Percentiles rank a stretch among this genome's conserved stretches.
Evolutionary conservation across 768 basidiomycete species (phyloP).

Genomic region (Russula brevipes): DNA sequence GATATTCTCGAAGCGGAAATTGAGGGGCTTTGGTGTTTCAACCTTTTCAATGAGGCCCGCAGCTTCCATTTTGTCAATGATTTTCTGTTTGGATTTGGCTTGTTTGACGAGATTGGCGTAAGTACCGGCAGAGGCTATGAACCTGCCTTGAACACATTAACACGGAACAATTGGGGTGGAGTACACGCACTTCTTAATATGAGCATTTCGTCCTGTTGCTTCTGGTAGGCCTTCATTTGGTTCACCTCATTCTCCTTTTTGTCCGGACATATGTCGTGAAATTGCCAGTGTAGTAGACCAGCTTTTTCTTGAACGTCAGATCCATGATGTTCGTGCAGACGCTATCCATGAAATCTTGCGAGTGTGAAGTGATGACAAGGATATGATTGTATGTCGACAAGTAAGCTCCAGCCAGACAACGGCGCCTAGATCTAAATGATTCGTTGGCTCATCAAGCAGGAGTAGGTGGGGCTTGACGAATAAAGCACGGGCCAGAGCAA

Average conservation of each 20-base stretch:
- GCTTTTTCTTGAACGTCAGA: slow-evolving; percentile 84
- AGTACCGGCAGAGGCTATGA: slow-evolving; percentile 99
- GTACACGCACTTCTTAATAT: slow-evolving; percentile 85
- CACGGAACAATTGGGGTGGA: not conserved
- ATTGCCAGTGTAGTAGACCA: slow-evolving; percentile 93
- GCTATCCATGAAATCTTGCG: slow-evolving; percentile 98
- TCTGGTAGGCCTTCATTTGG: slow-evolving; percentile 98
- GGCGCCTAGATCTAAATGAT: slow-evolving; percentile 93
- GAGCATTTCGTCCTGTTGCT: slow-evolving; percentile 97
- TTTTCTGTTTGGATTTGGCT: slow-evolving; percentile 99
- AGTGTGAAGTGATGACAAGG: slow-evolving; percentile 94
- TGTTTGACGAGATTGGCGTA: slow-evolving; percentile 99
- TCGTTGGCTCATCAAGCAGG: slow-evolving; percentile 88
- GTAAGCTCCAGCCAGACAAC: slow-evolving; percentile 98
- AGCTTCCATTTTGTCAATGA: slow-evolving; percentile 99
- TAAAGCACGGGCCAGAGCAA: slow-evolving; percentile 90
- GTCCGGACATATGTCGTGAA: slow-evolving; percentile 97
- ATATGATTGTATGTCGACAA: slow-evolving; percentile 98
- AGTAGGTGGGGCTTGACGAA: slow-evolving; percentile 96
- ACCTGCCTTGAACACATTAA: slow-evolving; percentile 41
- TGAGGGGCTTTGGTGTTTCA: slow-evolving; percentile 63
- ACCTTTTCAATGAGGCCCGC: slow-evolving; percentile 94
- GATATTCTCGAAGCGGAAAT: slow-evolving; percentile 96
- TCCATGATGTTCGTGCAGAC: slow-evolving; percentile 99
- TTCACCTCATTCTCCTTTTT: slow-evolving; percentile 98